A percentile compares a stretch with the other conserved stretches of the same genome.
Conservation (phyloP, 164 flowering plant species). For the Chimonanthus praecox region DNA sequence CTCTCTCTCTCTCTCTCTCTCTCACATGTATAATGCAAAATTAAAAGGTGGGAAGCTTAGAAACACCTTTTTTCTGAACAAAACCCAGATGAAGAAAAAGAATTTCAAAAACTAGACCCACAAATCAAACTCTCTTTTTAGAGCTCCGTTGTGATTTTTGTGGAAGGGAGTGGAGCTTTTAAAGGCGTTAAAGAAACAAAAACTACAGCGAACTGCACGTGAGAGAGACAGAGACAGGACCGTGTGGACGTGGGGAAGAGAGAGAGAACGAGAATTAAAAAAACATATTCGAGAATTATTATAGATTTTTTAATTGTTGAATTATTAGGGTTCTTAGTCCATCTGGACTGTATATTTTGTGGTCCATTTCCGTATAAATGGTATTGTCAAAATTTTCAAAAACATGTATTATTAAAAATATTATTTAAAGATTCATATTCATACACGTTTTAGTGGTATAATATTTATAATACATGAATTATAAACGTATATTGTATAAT, state of each 20-base stretch:
- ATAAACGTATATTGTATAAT: too few species aligned
- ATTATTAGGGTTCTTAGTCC: background rate
- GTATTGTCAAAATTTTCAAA: background rate
- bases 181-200: slow-evolving; percentile 16
- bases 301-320: background rate
- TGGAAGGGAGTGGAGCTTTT: slow-evolving; percentile 10
- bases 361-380: background rate
- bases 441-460: too few species aligned
- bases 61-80: background rate
- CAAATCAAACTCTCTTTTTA: slow-evolving; percentile 17
- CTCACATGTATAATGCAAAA: background rate
- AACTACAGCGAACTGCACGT: slow-evolving; percentile 41
- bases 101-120: background rate
- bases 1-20: too few species aligned
- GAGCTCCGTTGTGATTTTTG: background rate
- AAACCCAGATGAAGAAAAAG: slow-evolving; percentile 11
- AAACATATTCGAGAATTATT: background rate
- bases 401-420: too few species aligned
- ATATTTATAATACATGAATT: too few species aligned
- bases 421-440: too few species aligned
- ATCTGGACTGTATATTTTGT: background rate
- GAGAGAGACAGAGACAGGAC: slow-evolving; percentile 6
- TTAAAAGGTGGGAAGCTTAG: background rate
- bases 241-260: background rate
- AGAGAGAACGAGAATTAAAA: too few species aligned